These are phyloP conservation scores for Plasmodium vivax DNA, from an alignment of 169 alveolate genomes.

Conservation along the genomic window DNA sequence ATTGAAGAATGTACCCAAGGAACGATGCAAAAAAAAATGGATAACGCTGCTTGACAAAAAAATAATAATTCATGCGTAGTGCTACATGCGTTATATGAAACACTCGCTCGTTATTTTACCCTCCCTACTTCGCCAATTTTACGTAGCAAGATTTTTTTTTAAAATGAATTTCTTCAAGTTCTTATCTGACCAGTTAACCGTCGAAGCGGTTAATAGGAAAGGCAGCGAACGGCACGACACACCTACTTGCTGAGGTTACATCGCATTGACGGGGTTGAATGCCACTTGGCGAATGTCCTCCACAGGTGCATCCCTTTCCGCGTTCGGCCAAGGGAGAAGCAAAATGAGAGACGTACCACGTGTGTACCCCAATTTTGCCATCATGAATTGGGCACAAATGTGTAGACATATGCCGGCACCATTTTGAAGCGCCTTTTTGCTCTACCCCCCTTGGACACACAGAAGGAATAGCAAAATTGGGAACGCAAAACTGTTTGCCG, in stretches of 20 bases:
- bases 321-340: not conserved
- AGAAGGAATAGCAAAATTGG: not conserved
- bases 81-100: not conserved
- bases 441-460: not conserved
- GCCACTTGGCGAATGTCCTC: not conserved
- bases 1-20: not conserved
- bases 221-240: not conserved
- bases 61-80: not conserved
- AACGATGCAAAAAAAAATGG: not conserved
- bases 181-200: not conserved
- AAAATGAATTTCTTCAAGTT: not conserved
- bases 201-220: not conserved
- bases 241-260: not conserved
- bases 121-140: not conserved
- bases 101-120: not conserved
- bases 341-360: not conserved
- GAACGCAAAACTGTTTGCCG: not conserved
- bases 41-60: not conserved
- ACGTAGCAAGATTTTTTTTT: not conserved
- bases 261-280: not conserved
- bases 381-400: not conserved
- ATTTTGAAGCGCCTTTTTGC: not conserved
- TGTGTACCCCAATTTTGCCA: not conserved
- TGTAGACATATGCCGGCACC: not conserved
- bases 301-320: not conserved